Conservation (phyloP, 2,329 filamentous ascomycete species). For the Ceratocystis ficicola region DNA sequence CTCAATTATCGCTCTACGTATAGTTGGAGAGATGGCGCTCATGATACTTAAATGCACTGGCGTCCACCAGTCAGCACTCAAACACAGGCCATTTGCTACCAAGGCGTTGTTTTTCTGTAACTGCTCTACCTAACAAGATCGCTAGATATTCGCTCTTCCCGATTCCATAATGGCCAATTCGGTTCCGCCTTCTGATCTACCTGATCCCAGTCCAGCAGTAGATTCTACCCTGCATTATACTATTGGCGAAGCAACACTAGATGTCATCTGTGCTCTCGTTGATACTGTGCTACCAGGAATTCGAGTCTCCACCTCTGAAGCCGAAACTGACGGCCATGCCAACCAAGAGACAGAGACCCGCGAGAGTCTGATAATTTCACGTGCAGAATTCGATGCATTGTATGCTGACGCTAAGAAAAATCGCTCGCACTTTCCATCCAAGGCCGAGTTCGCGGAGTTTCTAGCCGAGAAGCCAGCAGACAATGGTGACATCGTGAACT, state of each 20-base stretch:
- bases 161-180: background rate
- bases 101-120: background rate
- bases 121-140: background rate
- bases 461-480: constrained; percentile 41
- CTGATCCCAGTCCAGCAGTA: constrained; percentile 10
- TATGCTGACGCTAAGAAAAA: constrained; percentile 32
- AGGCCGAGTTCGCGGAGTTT: constrained; percentile 39
- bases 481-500: constrained; percentile 41
- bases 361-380: constrained; percentile 30
- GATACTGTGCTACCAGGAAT: constrained; percentile 52
- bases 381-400: constrained; percentile 38
- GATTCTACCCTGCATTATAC: constrained; percentile 24
- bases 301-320: constrained; percentile 28
- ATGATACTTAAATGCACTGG: no score
- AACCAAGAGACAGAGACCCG: constrained; percentile 28
- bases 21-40: background rate
- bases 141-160: background rate
- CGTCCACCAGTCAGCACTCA: no score
- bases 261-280: constrained; percentile 41
- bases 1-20: background rate
- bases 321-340: background rate
- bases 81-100: background rate
- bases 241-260: constrained; percentile 34
- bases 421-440: constrained; percentile 32
- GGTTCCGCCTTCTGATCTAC: background rate